Conservation (phyloP, 305 asterid species). For the Solanum hybrid region DNA sequence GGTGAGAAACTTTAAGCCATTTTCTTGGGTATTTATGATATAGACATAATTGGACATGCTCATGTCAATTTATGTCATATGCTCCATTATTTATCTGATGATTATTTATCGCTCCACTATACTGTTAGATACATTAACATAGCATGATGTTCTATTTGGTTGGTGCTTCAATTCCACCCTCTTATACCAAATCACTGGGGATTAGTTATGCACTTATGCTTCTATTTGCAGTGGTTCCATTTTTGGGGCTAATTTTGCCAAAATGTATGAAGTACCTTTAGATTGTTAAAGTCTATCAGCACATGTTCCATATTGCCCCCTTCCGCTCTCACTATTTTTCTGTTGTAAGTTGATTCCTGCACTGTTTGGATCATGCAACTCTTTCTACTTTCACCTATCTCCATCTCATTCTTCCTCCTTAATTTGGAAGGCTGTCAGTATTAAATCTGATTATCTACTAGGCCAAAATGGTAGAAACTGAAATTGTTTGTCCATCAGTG, state of each 20-base stretch:
- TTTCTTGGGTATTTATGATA: not conserved
- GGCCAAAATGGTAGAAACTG: not conserved
- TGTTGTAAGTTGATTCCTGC: not conserved
- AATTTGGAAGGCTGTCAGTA: not conserved
- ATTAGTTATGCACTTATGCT: not conserved
- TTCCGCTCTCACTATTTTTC: not conserved
- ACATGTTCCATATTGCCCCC: not conserved
- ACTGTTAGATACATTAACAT: not conserved
- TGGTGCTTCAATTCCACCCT: not conserved
- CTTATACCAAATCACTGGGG: not conserved
- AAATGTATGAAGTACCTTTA: not conserved
- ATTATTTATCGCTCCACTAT: not conserved
- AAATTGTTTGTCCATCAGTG: not conserved
- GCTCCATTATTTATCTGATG: not conserved
- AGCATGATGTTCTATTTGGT: not conserved
- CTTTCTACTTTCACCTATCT: not conserved
- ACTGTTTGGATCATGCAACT: not conserved
- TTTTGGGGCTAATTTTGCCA: not conserved
- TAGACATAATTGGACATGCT: not conserved
- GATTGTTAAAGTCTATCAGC: not conserved
- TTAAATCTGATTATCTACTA: not conserved
- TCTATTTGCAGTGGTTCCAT: not conserved
- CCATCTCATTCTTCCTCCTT: not conserved
- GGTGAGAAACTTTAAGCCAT: constrained; percentile 37
- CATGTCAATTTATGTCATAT: not conserved